Percentiles rank a stretch among this genome's conserved stretches.
These are phyloP conservation scores for Pseudocercospora fijiensis DNA, from an alignment of 2,329 filamentous ascomycete genomes.

Conservation along the genomic window DNA sequence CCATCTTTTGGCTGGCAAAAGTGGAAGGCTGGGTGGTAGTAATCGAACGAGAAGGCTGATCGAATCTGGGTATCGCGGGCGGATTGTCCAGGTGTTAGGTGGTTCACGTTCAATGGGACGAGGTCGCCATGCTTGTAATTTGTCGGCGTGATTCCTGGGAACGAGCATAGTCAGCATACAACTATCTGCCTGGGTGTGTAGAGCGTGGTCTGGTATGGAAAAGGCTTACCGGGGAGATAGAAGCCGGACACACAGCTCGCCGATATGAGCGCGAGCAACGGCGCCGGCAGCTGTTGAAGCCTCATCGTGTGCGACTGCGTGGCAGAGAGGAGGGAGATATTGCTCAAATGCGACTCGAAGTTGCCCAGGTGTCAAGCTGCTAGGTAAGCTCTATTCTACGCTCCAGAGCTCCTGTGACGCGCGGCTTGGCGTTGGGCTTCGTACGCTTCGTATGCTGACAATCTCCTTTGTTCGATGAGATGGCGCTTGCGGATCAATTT, in stretches of 20 bases:
- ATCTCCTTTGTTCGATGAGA: neutral
- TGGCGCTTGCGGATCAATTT: neutral
- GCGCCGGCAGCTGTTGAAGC: constrained; percentile 25
- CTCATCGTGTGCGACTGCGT: constrained; percentile 21
- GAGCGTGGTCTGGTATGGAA: neutral
- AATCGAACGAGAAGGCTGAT: constrained; percentile 94
- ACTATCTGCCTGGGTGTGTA: neutral
- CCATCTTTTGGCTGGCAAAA: constrained; percentile 81
- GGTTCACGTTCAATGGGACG: constrained; percentile 90
- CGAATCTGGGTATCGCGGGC: constrained; percentile 76
- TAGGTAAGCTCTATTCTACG: neutral
- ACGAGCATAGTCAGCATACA: neutral
- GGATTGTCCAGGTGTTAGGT: constrained; percentile 80
- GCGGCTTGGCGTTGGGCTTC: neutral
- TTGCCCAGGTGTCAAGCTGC: neutral
- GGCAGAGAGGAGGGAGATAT: neutral
- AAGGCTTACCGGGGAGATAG: constrained; percentile 74
- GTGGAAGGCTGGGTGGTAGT: constrained; percentile 84
- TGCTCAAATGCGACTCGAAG: constrained; percentile 9
- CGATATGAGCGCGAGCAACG: constrained; percentile 30
- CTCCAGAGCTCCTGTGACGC: neutral
- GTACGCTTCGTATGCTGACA: neutral
- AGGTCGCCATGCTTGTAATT: constrained; percentile 78
- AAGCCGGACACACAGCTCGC: constrained; percentile 52
- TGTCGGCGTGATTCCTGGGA: constrained; percentile 72